Percentiles rank a stretch among this genome's conserved stretches.
Evolutionary conservation across 2,329 filamentous ascomycete genomes (phyloP).

Genomic region (Curvularia lunata): DNA sequence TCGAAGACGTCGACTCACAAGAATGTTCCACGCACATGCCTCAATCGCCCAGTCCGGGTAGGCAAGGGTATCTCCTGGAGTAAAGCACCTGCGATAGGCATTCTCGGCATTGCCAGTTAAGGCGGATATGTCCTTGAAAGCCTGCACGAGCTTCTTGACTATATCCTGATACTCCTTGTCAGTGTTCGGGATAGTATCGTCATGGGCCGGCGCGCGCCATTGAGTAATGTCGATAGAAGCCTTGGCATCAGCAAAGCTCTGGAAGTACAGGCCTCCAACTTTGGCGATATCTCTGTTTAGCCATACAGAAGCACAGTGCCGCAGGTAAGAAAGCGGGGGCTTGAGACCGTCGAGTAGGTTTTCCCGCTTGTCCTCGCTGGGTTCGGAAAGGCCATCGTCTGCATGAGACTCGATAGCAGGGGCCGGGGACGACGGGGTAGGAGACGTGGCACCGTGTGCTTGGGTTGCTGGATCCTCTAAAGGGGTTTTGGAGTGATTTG

Average conservation of each 20-base stretch:
- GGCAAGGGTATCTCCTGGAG: slow-evolving; percentile 3
- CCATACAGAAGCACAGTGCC: too few species aligned
- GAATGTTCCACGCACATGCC: slow-evolving; percentile 19
- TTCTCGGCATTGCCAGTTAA: slow-evolving; percentile 13
- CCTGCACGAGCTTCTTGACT: slow-evolving; percentile 3
- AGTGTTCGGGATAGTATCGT: slow-evolving; percentile 15
- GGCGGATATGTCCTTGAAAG: slow-evolving; percentile 14
- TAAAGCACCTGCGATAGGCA: slow-evolving; percentile 22
- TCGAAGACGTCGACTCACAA: slow-evolving; percentile 5
- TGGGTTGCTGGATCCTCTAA: too few species aligned
- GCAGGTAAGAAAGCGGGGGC: too few species aligned
- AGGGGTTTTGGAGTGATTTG: too few species aligned
- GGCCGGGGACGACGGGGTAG: too few species aligned
- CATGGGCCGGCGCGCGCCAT: slow-evolving; percentile 13
- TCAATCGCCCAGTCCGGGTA: slow-evolving; percentile 23
- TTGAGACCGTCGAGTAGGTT: too few species aligned
- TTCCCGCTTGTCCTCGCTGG: too few species aligned
- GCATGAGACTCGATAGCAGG: too few species aligned
- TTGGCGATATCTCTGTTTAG: background rate
- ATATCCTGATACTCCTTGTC: slow-evolving; percentile 11
- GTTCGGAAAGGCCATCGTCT: too few species aligned
- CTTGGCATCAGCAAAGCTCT: slow-evolving; percentile 8
- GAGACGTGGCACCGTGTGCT: too few species aligned
- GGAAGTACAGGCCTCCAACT: slow-evolving; percentile 15
- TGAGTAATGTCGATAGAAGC: slow-evolving; percentile 3